phyloP scores from a whole-genome alignment of 2,329 filamentous ascomycete genomes.

The Pyrenophora tritici-repentis region DNA sequence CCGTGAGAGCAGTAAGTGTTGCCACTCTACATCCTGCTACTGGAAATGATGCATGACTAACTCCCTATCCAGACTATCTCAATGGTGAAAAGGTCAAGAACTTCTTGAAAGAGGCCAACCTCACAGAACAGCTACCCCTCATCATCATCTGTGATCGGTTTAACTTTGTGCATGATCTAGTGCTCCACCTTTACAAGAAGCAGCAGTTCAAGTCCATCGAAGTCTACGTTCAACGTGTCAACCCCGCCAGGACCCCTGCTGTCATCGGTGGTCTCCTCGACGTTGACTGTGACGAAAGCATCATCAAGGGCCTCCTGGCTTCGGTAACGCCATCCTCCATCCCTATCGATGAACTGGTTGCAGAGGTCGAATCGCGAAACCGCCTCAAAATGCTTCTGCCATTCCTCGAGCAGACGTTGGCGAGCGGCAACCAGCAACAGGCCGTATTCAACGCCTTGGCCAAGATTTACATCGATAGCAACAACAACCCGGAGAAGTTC shows the following conservation, averaged over 20 bases:
- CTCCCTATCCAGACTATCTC: constrained; percentile 61
- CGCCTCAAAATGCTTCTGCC: constrained; percentile 92
- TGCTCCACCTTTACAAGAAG: constrained; percentile 97
- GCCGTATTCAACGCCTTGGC: constrained; percentile 96
- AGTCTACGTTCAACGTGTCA: constrained; percentile 95
- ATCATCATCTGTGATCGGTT: constrained; percentile 99
- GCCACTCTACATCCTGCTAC: background rate
- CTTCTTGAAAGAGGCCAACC: constrained; percentile 94
- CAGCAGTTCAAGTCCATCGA: constrained; percentile 99
- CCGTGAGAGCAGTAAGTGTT: constrained; percentile 71
- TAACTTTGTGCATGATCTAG: constrained; percentile 96
- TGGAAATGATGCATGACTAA: background rate
- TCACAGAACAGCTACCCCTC: constrained; percentile 89
- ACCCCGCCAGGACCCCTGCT: constrained; percentile 85
- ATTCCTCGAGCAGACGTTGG: constrained; percentile 91
- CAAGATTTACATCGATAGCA: constrained; percentile 99
- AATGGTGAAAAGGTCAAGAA: constrained; percentile 98
- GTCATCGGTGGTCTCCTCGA: constrained; percentile 93
- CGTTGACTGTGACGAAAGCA: constrained; percentile 93
- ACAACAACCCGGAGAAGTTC: constrained; percentile 98
- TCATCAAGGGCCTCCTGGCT: constrained; percentile 88
- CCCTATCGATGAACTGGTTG: constrained; percentile 91
- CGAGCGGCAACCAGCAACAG: constrained; percentile 90
- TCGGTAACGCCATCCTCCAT: constrained; percentile 85
- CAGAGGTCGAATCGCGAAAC: constrained; percentile 94